phyloP scores from a whole-genome alignment of 2,329 filamentous ascomycete genomes.

The Neophaeococcomyces aloes region DNA sequence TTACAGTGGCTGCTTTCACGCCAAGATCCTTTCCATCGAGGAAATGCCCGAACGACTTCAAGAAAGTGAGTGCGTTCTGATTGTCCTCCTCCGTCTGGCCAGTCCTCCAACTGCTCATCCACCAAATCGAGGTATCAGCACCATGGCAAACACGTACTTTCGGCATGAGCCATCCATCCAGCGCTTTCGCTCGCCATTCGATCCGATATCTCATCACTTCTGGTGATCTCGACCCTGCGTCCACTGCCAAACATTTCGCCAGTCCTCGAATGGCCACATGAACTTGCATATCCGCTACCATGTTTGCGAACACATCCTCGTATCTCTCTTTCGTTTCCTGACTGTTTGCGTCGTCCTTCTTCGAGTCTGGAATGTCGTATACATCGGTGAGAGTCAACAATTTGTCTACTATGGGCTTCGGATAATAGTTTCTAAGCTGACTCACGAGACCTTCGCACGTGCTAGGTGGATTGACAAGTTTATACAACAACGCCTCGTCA shows the following conservation, averaged over 20 bases:
- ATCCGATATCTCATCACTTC: slow-evolving; percentile 20
- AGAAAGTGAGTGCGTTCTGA: slow-evolving; percentile 11
- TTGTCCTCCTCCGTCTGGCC: slow-evolving; percentile 17
- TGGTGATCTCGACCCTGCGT: slow-evolving; percentile 1
- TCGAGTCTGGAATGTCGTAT: slow-evolving; percentile 6
- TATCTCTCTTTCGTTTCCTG: slow-evolving; percentile 26
- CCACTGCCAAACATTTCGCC: slow-evolving; percentile 22
- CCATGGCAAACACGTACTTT: slow-evolving; percentile 19
- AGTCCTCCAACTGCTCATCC: slow-evolving; percentile 18
- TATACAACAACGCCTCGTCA: slow-evolving; percentile 37
- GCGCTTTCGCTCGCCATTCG: slow-evolving; percentile 18
- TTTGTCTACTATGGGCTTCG: slow-evolving; percentile 29
- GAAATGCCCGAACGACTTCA: slow-evolving; percentile 19
- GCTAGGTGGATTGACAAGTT: slow-evolving; percentile 31
- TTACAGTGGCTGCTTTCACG: slow-evolving; percentile 5
- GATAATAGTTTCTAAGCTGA: slow-evolving; percentile 37
- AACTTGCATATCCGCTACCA: slow-evolving; percentile 34
- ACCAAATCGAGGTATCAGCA: slow-evolving; percentile 20
- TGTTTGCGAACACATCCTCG: slow-evolving; percentile 31
- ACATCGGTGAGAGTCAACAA: slow-evolving; percentile 29
- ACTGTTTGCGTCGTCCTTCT: slow-evolving; percentile 20
- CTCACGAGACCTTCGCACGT: slow-evolving; percentile 28
- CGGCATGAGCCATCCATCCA: slow-evolving; percentile 18
- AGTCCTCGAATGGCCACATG: slow-evolving; percentile 30
- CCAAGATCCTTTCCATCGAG: slow-evolving; percentile 13